Base-by-base conservation (phyloP, 257 asterid species). In the Mentha longifolia region DNA sequence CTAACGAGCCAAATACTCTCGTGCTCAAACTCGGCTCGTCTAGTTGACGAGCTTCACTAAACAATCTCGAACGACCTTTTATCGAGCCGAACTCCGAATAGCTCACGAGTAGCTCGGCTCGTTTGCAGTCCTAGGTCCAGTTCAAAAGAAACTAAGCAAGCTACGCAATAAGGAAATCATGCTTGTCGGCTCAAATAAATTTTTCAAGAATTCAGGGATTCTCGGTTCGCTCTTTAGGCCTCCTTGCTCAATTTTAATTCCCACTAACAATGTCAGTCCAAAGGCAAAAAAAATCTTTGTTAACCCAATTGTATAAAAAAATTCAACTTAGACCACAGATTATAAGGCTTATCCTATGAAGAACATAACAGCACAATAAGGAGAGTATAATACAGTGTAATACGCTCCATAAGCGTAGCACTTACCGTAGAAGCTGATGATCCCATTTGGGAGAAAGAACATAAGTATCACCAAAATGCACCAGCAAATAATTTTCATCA, bases 341-440 rank as follows among this genome's bases (percentile, higher is more conserved):
- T 70, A 45, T 41, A 61, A 61, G 55, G 33, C 7, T 17, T 25
- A 46, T 39, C 57, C 25, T 41, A 33, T 43, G 56, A 70, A 51
- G 61, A 22, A 45, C 39, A 35, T 35, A 59, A 20, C 20, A 49
- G 4, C 15, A 45, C 9, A 58, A 12, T 5, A 30, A 68, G 61
- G 55, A 16, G 49, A 17, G 37, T 42, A 35, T 1, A 11, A 69
- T 39, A 56, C 16, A 41, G 15, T 47, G 8, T 22, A 42, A 63
- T 42, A 30, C 39, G 56, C 35, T 25, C 63, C 50, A 55, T 13
- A 55, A 63, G 42, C 20, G 30, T n/a, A 46, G 15, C 30, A 10
- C 83, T 84, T 80, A 92, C 98, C 97, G 69, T 92, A 92, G 81
- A 90, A 90, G 89, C 97, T 90, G 83, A 92, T 81, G 70, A 90